Percentiles rank a stretch among this genome's conserved stretches.
Evolutionary conservation across 345 rosid genomes (phyloP).

Genomic region (Gossypium longicalyx): DNA sequence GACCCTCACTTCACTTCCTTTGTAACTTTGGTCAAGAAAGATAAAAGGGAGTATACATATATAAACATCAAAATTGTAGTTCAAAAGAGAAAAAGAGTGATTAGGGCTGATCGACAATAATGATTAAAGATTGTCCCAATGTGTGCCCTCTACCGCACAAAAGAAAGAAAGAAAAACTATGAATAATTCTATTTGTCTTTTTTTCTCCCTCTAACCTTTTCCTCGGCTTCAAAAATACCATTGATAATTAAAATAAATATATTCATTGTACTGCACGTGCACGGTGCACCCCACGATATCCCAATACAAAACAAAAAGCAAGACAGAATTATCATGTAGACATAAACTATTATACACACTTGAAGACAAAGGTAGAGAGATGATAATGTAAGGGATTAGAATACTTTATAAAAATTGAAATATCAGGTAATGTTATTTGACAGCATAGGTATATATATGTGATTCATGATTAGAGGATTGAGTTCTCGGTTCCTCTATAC

Average conservation of each 20-base stretch:
- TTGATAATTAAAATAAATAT: background rate
- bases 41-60: background rate
- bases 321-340: background rate
- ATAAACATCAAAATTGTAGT: background rate
- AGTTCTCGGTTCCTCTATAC: no score
- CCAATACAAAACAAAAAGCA: conserved; percentile 5
- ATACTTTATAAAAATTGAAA: background rate
- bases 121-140: conserved; percentile 25
- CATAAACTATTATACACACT: background rate
- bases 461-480: background rate
- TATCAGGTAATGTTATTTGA: background rate
- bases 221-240: background rate
- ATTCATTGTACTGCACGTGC: conserved; percentile 12
- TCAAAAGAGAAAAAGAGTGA: background rate
- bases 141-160: conserved; percentile 17
- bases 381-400: background rate
- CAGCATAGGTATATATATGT: background rate
- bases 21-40: background rate
- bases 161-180: background rate
- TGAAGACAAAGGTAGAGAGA: background rate
- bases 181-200: background rate
- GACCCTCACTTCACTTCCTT: background rate
- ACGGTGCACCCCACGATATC: background rate
- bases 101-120: conserved; percentile 11
- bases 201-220: background rate